Percentiles rank a stretch among this genome's conserved stretches.
phyloP scores from a whole-genome alignment of 768 basidiomycete genomes.

The Tubosaeta sp. region DNA sequence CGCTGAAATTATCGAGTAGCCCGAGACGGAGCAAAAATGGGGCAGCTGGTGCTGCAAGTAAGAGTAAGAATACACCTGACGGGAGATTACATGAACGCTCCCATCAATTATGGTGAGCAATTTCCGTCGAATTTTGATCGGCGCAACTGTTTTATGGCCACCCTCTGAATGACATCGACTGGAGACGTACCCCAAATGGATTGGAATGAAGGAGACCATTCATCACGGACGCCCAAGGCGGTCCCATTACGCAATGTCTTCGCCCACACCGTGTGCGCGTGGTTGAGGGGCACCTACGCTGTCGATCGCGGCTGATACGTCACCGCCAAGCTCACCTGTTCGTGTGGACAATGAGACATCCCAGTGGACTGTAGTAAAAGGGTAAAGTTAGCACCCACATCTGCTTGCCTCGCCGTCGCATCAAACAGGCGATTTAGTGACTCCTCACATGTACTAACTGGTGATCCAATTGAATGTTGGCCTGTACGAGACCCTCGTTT shows the following conservation, averaged over 20 bases:
- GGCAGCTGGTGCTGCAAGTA: not conserved
- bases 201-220: not conserved
- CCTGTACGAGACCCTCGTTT: no score
- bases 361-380: no score
- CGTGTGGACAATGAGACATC: not conserved
- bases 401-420: no score
- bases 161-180: not conserved
- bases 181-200: not conserved
- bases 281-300: not conserved
- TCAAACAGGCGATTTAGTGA: no score
- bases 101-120: conserved; percentile 12
- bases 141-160: conserved; percentile 15
- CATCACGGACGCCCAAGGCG: not conserved
- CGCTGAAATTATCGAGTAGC: not conserved
- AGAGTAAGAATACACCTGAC: conserved; percentile 9
- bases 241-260: not conserved
- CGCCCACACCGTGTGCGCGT: not conserved
- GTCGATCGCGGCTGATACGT: conserved; percentile 17
- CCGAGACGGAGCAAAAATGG: not conserved
- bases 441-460: no score
- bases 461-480: no score
- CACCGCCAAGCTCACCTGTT: conserved; percentile 9
- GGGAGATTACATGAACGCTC: conserved; percentile 8
- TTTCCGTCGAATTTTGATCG: conserved; percentile 24
- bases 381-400: no score